These are phyloP conservation scores for Poa annua DNA, from an alignment of 176 grass and related monocot species.

Conservation along the genomic window DNA sequence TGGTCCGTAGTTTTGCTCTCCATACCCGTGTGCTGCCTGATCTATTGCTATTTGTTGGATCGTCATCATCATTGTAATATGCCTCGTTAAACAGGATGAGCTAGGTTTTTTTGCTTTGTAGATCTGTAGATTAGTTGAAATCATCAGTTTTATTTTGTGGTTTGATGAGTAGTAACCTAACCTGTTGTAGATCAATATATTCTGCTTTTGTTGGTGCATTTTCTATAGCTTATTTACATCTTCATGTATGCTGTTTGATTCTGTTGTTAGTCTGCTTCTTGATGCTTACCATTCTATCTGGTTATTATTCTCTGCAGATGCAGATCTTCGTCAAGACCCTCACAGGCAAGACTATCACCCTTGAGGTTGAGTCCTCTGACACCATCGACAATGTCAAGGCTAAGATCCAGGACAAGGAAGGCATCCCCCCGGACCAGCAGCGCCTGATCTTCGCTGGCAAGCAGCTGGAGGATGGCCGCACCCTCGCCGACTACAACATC, in stretches of 20 bases:
- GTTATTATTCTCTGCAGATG: constrained; percentile 41
- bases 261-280: background rate
- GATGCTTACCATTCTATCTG: background rate
- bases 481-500: constrained; percentile 64
- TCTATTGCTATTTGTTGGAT: background rate
- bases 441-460: constrained; percentile 64
- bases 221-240: background rate
- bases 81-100: background rate
- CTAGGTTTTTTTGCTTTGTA: background rate
- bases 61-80: background rate
- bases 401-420: constrained; percentile 84
- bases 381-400: constrained; percentile 85
- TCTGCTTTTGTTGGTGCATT: background rate
- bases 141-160: background rate
- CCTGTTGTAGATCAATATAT: background rate
- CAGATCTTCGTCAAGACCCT: constrained; percentile 75
- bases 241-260: background rate
- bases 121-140: background rate
- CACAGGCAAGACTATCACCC: constrained; percentile 73
- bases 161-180: background rate
- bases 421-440: constrained; percentile 75
- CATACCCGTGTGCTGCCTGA: background rate
- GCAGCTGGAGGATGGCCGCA: constrained; percentile 67
- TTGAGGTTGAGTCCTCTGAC: constrained; percentile 58
- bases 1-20: too few species aligned